These are phyloP conservation scores for Ceratocystis alfenasii DNA, from an alignment of 2,329 filamentous ascomycete species.

Conservation along the genomic window DNA sequence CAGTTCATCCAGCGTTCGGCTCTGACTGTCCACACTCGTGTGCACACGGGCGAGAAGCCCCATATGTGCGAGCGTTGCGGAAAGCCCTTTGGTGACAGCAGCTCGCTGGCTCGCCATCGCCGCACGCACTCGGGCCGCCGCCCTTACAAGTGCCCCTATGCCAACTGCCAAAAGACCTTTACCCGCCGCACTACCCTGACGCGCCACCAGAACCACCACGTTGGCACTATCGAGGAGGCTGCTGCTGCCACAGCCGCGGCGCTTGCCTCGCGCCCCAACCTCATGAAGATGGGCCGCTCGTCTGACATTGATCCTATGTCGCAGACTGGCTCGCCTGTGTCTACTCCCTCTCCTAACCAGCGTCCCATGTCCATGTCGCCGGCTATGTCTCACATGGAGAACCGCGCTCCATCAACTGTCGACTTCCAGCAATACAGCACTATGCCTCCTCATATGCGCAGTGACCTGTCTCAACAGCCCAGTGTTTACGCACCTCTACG, in stretches of 20 bases:
- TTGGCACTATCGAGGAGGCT: constrained; percentile 86
- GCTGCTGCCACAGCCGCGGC: constrained; percentile 79
- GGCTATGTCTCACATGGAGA: constrained; percentile 42
- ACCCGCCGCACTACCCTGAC: constrained; percentile 91
- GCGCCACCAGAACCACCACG: constrained; percentile 90
- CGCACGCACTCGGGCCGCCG: constrained; percentile 91
- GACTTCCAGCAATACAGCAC: constrained; percentile 62
- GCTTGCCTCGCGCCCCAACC: constrained; percentile 45
- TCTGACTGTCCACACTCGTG: constrained; percentile 84
- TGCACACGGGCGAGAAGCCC: constrained; percentile 96
- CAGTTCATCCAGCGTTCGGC: constrained; percentile 96
- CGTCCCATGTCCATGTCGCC: constrained; percentile 71
- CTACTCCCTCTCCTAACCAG: constrained; percentile 74
- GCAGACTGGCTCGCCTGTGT: constrained; percentile 58
- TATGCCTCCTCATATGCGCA: constrained; percentile 70
- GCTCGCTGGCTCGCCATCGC: constrained; percentile 82
- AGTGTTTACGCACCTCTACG: constrained; percentile 48
- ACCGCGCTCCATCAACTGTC: constrained; percentile 6
- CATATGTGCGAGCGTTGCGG: constrained; percentile 95
- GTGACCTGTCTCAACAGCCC: constrained; percentile 59
- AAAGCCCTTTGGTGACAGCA: constrained; percentile 97
- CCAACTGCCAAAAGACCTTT: constrained; percentile 97
- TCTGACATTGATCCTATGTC: constrained; percentile 63
- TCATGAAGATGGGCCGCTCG: constrained; percentile 35
- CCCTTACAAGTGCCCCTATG: constrained; percentile 94